Evolutionary conservation across 345 rosid species (phyloP).

Genomic region (Rhizophora mangle): DNA sequence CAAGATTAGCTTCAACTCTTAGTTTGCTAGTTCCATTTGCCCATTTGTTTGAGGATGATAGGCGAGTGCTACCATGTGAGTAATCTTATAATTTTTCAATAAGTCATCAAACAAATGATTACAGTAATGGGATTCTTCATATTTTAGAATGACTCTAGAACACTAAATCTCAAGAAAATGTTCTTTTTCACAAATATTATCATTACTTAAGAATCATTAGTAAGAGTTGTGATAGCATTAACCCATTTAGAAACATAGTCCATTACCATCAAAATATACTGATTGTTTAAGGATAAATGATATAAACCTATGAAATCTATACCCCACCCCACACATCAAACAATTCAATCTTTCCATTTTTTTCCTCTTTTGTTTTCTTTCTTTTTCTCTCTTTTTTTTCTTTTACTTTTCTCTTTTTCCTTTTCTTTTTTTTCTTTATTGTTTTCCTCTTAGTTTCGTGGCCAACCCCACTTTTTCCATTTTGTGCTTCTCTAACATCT

Average conservation of each 20-base stretch:
- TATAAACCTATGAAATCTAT: neutral
- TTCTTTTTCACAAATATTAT: neutral
- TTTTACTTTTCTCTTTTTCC: too few species aligned
- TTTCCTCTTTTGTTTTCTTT: too few species aligned
- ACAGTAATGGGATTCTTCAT: too few species aligned
- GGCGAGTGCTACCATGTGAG: neutral
- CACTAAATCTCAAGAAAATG: neutral
- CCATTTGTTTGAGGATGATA: neutral
- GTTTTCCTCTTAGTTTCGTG: too few species aligned
- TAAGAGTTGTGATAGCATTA: neutral
- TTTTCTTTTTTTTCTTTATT: too few species aligned
- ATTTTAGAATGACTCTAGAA: neutral
- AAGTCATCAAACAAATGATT: neutral
- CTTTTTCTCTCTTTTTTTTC: too few species aligned
- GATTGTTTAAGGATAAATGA: neutral
- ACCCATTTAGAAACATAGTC: conserved; percentile 1
- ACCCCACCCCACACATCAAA: neutral
- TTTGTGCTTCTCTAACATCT: too few species aligned
- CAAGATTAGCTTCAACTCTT: neutral
- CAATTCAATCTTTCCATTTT: neutral
- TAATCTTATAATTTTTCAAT: neutral
- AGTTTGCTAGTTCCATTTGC: neutral
- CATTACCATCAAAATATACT: neutral
- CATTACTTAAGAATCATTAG: neutral
- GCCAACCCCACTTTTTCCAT: too few species aligned